Percentiles rank a stretch among this genome's conserved stretches.
These are phyloP conservation scores for Penicillium sp. DNA, from an alignment of 2,329 filamentous ascomycete genomes.

Conservation along the genomic window DNA sequence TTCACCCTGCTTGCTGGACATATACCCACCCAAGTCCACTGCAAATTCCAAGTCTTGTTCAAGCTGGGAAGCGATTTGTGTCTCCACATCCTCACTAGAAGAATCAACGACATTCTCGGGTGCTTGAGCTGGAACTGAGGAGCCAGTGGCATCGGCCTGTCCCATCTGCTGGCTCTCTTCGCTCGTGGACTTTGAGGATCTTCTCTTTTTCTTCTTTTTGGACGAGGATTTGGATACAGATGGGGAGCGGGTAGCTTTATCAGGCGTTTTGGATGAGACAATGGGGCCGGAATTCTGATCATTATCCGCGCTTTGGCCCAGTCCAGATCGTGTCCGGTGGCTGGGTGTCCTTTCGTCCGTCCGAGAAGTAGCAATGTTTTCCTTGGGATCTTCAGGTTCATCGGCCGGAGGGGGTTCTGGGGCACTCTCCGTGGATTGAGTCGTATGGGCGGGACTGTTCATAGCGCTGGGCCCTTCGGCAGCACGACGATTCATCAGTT, in stretches of 20 bases:
- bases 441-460: slow-evolving; percentile 8
- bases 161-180: slow-evolving; percentile 1
- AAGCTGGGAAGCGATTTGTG: slow-evolving; percentile 43
- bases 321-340: slow-evolving; percentile 24
- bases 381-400: slow-evolving; percentile 7
- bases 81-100: slow-evolving; percentile 41
- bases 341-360: slow-evolving; percentile 14
- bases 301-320: slow-evolving; percentile 13
- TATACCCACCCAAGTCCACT: slow-evolving; percentile 26
- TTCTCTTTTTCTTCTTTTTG: slow-evolving; percentile 8
- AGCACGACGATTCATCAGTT: slow-evolving; percentile 5
- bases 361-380: slow-evolving; percentile 7
- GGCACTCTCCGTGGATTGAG: not conserved
- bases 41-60: slow-evolving; percentile 42
- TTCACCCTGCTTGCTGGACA: not conserved
- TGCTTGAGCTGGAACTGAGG: slow-evolving; percentile 1
- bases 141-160: not conserved
- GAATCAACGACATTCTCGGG: slow-evolving; percentile 29
- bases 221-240: slow-evolving; percentile 12
- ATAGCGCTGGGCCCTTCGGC: slow-evolving; percentile 3
- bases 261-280: slow-evolving; percentile 2
- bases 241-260: slow-evolving; percentile 2
- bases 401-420: slow-evolving; percentile 6
- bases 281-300: slow-evolving; percentile 1
- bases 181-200: not conserved